Evolutionary conservation across 2,329 filamentous ascomycete genomes (phyloP), one percentile per base, ranked within the genome.

Genomic region (Aspergillus brunneoviolaceus): DNA sequence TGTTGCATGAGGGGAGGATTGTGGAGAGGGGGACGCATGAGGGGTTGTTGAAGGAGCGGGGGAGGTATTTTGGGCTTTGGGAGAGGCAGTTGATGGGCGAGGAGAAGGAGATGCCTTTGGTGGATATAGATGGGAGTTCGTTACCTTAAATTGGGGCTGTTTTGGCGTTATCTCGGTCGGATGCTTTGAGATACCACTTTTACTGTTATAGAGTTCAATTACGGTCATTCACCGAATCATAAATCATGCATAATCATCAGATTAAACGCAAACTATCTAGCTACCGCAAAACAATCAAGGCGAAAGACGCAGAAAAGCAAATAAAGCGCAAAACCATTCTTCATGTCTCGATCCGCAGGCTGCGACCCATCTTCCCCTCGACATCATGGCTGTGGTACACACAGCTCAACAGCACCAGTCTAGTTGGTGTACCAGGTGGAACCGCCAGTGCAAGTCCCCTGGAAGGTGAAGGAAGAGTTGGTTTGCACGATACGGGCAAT

Each of bases 11-110:
- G 4, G 78, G 78, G 2, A 70, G 60, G 54, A 70, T 80, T 25
- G 72, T 71, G 21, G 78, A 80, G 60, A 67, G 65, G 25, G 78
- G 78, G 2, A 76, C 71, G n/a, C 78, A 80, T 67, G 57, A 67
- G 29, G 74, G 79, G 58, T 59, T 80, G 59, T 55, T 79, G 54
- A 72, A 60, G 50, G 57, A 59, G 48, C 69, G 23, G 42, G 39
- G 49, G 11, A 1, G 39, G 39, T 45, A 45, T 19, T 45, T 16
- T 45, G 16, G 14, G 39, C 39, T 45, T 6, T 45, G n/a, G 39
- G 3, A 19, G 39, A 45, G 14, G 39, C 39, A 45, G 14, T 45
- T 45, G 39, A 16, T 45, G 4, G 5, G 7, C 2, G 39, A 42
- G 6, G 39, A 19, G 6, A 9, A 45, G 39, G 39, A 16, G 39